Base-by-base conservation (phyloP, 768 basidiomycete genomes). In the Wakefieldia striispora region DNA sequence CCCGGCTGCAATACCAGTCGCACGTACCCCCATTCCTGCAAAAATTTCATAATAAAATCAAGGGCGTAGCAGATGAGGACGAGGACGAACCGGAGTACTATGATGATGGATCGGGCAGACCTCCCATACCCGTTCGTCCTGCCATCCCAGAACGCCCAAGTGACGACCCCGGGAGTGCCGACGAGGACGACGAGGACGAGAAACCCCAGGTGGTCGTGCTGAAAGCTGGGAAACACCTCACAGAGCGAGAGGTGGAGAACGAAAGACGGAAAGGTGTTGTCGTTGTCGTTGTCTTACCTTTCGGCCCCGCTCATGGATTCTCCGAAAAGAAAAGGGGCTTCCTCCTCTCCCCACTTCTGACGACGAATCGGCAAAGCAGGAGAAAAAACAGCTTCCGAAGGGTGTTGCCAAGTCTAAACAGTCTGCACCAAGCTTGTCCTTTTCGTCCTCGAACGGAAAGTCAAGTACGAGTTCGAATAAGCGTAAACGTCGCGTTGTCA, bases 191-290 rank as follows among this genome's bases (percentile, higher is more conserved):
- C 4, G 79, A 65, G 0, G 92, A 93, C 59, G 93, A 95, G 67
- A 84, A 79, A 56, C 93, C 93, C 3, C 89, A 91, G 62, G 82
- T 97, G 8, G 91, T 97, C 3, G 93, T 95, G 9, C 65, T 97
- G 56, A 91, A 81, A 62, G 81, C 86, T 56, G 93, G 94, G 23
- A 95, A 91, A 64, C 94, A 97, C 72, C 74, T 97, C 37, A 82
- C 81, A 2, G 84, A 78, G 54, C 71, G 78, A 47, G 90, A 95
- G 60, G 91, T 77, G 4, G 86, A 90, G 74, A 86, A 89, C 62
- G 76, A 88, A 58, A 75, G 77, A 46, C 79, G 89, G 47, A 82
- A 78, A 76, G 87, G 90, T 90, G 51, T 43, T 16, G 74, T 59
- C 31, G 43, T 47, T 14, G 55, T n/a, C 34, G 20, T 49, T 16